Percentiles rank a stretch among this genome's conserved stretches.
phyloP scores from a whole-genome alignment of 768 basidiomycete genomes.

The Leccinum longicurvipes region DNA sequence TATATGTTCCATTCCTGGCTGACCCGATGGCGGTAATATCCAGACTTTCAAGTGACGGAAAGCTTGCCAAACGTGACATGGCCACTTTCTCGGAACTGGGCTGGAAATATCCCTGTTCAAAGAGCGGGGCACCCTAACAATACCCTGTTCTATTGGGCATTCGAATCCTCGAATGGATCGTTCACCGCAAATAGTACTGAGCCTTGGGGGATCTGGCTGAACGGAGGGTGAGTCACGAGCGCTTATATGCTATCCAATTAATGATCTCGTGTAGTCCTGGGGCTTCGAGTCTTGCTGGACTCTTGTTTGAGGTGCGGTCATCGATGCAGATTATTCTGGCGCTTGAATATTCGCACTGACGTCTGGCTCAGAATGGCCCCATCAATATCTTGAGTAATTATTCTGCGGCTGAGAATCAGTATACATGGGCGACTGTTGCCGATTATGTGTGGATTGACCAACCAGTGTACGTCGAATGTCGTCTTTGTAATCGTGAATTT shows the following conservation, averaged over 20 bases:
- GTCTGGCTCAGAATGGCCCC: slow-evolving; percentile 54
- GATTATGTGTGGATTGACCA: slow-evolving; percentile 68
- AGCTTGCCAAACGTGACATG: slow-evolving; percentile 59
- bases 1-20: not conserved
- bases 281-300: slow-evolving; percentile 60
- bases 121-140: slow-evolving; percentile 57
- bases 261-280: slow-evolving; percentile 47
- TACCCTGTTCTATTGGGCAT: slow-evolving; percentile 68
- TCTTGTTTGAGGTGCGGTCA: slow-evolving; percentile 53
- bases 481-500: not conserved
- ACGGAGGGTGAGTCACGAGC: slow-evolving; percentile 53
- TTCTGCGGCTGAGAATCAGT: slow-evolving; percentile 43
- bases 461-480: slow-evolving; percentile 42
- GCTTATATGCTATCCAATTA: not conserved
- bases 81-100: slow-evolving; percentile 40
- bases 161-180: slow-evolving; percentile 54
- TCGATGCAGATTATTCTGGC: not conserved
- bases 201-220: slow-evolving; percentile 75
- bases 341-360: not conserved
- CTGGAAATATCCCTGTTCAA: too few species aligned
- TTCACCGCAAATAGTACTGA: slow-evolving; percentile 42
- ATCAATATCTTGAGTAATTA: slow-evolving; percentile 53
- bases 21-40: not conserved
- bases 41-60: slow-evolving; percentile 59
- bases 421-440: slow-evolving; percentile 55